Percentiles rank a stretch among this genome's conserved stretches.
phyloP scores from a whole-genome alignment of 495 filamentous ascomycete species.

The Trichoderma reesei region DNA sequence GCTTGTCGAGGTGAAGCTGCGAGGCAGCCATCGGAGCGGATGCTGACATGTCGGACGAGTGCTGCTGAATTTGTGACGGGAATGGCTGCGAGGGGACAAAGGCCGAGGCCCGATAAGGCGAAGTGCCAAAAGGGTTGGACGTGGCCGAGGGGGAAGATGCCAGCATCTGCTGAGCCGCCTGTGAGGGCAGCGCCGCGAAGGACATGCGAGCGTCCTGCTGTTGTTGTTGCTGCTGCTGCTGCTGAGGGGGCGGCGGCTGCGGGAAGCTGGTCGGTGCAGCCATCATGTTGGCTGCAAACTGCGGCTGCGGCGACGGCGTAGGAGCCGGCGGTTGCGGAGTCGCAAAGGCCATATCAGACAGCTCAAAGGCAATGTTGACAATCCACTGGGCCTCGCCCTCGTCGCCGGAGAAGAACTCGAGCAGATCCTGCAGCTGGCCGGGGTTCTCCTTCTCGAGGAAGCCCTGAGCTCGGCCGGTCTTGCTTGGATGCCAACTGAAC shows the following conservation, averaged over 20 bases:
- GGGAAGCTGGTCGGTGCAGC: not conserved
- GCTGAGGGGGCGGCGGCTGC: too few relatives aligned
- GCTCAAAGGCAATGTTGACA: constrained; percentile 31
- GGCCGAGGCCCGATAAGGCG: not conserved
- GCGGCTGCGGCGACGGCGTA: constrained; percentile 5
- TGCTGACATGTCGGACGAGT: not conserved
- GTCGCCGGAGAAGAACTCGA: constrained; percentile 37
- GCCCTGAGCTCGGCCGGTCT: constrained; percentile 38
- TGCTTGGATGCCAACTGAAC: constrained; percentile 35
- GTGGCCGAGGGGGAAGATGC: not conserved
- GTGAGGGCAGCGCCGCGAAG: constrained; percentile 4
- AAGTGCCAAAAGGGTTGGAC: not conserved
- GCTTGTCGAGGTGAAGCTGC: not conserved
- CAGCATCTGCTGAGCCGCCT: constrained; percentile 11
- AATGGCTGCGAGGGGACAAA: constrained; percentile 3
- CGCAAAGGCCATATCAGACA: constrained; percentile 29
- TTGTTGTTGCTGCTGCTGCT: not conserved
- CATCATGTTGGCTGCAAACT: constrained; percentile 12
- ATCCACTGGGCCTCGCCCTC: constrained; percentile 32
- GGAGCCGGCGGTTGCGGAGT: constrained; percentile 10
- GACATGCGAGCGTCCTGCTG: constrained; percentile 6
- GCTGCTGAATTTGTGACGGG: not conserved
- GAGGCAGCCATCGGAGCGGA: not conserved
- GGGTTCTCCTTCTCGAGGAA: constrained; percentile 38
- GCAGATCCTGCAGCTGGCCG: constrained; percentile 39